Percentiles rank a stretch among this genome's conserved stretches.
These are phyloP conservation scores for Pseudogymnoascus sp. DNA, from an alignment of 2,329 filamentous ascomycete genomes.

Conservation along the genomic window DNA sequence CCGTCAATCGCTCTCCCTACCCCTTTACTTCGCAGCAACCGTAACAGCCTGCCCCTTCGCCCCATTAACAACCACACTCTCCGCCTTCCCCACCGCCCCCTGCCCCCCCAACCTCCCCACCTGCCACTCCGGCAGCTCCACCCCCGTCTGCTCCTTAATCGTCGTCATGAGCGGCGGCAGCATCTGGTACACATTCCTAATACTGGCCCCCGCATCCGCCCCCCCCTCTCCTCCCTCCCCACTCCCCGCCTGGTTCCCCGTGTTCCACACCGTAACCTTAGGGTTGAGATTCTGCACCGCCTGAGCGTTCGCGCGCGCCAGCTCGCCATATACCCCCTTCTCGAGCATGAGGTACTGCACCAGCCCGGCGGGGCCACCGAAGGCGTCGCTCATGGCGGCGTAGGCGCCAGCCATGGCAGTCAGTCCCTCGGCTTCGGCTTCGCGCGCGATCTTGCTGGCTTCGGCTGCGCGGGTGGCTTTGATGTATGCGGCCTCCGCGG, in stretches of 20 bases:
- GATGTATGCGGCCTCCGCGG: constrained; percentile 30
- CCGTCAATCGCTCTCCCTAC: not conserved
- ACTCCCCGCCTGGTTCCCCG: constrained; percentile 42
- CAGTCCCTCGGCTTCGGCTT: constrained; percentile 71
- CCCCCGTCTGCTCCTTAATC: constrained; percentile 83
- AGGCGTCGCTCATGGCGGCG: constrained; percentile 57
- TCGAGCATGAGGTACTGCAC: constrained; percentile 85
- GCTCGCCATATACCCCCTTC: constrained; percentile 66
- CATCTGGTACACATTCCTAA: constrained; percentile 77
- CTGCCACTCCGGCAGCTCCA: constrained; percentile 70
- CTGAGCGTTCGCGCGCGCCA: constrained; percentile 68
- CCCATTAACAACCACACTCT: not conserved
- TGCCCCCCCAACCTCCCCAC: constrained; percentile 42
- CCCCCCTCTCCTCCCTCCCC: constrained; percentile 35
- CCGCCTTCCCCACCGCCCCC: not conserved
- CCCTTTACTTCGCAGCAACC: not conserved
- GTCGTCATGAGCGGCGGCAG: constrained; percentile 75
- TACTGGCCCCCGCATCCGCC: constrained; percentile 51
- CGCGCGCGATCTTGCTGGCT: constrained; percentile 48
- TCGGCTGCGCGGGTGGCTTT: constrained; percentile 43
- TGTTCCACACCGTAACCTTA: constrained; percentile 90
- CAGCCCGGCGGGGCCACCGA: constrained; percentile 70
- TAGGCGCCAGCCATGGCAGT: constrained; percentile 75
- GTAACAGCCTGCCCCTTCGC: not conserved
- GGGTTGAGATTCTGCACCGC: constrained; percentile 72